A percentile compares a stretch with the other conserved stretches of the same genome.
Conservation (phyloP, 768 basidiomycete species). For the Trichaptum fuscoviolaceum region DNA sequence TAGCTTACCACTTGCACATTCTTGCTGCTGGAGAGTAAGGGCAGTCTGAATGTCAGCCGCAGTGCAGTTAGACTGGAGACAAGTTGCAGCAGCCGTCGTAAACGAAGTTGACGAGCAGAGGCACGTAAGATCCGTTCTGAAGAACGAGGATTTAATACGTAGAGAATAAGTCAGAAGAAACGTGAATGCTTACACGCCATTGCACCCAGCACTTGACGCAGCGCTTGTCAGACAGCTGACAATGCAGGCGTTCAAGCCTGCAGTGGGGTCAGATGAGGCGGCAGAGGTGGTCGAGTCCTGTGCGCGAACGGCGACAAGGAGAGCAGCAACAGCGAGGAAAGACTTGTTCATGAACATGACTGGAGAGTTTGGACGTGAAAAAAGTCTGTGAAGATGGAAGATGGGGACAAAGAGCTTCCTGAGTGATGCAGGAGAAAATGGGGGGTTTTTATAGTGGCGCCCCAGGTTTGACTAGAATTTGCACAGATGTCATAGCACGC, state of each 20-base stretch:
- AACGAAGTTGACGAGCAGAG: background rate
- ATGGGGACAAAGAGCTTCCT: background rate
- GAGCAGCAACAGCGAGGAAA: background rate
- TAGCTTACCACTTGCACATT: background rate
- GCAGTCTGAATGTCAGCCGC: background rate
- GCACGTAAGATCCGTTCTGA: background rate
- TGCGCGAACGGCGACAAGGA: background rate
- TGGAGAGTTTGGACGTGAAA: background rate
- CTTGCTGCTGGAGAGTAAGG: background rate
- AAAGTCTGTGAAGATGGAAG: background rate
- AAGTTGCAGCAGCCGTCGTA: background rate
- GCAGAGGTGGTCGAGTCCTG: background rate
- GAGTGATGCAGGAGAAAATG: background rate
- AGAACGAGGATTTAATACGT: background rate
- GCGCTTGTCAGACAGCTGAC: background rate
- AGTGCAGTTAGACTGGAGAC: background rate
- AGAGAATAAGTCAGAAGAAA: background rate
- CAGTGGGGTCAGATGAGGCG: background rate
- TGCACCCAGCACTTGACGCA: background rate
- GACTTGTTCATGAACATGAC: background rate
- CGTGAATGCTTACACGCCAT: background rate
- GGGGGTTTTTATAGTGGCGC: background rate
- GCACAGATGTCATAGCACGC: background rate
- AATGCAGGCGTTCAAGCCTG: background rate
- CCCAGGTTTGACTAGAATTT: background rate